Evolutionary conservation across 2,329 filamentous ascomycete genomes (phyloP).

Genomic region (Fusarium proliferatum): DNA sequence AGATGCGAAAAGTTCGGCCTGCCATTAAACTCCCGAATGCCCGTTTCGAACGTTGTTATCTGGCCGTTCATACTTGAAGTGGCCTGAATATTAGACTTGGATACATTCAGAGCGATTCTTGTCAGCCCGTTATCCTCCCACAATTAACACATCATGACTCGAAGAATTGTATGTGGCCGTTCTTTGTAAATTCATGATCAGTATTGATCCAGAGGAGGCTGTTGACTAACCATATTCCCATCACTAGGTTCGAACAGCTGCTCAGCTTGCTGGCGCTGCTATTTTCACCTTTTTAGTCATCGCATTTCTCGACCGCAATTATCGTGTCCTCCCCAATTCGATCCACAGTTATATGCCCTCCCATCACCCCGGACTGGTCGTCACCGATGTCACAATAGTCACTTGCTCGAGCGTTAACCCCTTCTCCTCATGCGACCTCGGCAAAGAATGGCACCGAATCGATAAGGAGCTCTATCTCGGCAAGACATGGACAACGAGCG

Average conservation of each 20-base stretch:
- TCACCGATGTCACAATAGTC: conserved; percentile 85
- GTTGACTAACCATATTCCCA: conserved; percentile 8
- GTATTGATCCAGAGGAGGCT: neutral
- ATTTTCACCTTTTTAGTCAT: conserved; percentile 76
- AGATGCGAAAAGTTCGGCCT: conserved; percentile 45
- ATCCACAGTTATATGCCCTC: conserved; percentile 89
- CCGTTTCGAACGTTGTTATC: conserved; percentile 20
- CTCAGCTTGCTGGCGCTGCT: conserved; percentile 77
- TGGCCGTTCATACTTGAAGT: conserved; percentile 36
- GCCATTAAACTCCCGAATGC: conserved; percentile 36
- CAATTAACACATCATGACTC: conserved; percentile 47
- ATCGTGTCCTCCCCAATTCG: conserved; percentile 84
- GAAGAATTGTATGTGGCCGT: conserved; percentile 51
- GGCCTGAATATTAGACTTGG: conserved; percentile 15
- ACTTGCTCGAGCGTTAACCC: conserved; percentile 80
- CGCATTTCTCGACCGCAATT: conserved; percentile 88
- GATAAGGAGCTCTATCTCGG: conserved; percentile 91
- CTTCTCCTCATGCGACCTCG: conserved; percentile 80
- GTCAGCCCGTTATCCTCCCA: neutral
- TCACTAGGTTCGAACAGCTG: conserved; percentile 71
- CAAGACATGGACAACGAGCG: conserved; percentile 77
- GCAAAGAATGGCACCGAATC: conserved; percentile 81
- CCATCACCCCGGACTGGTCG: conserved; percentile 84
- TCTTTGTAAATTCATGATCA: neutral
- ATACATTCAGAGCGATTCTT: neutral